Evolutionary conservation across 768 basidiomycete genomes (phyloP).

Genomic region (Hygrocybe punicea): DNA sequence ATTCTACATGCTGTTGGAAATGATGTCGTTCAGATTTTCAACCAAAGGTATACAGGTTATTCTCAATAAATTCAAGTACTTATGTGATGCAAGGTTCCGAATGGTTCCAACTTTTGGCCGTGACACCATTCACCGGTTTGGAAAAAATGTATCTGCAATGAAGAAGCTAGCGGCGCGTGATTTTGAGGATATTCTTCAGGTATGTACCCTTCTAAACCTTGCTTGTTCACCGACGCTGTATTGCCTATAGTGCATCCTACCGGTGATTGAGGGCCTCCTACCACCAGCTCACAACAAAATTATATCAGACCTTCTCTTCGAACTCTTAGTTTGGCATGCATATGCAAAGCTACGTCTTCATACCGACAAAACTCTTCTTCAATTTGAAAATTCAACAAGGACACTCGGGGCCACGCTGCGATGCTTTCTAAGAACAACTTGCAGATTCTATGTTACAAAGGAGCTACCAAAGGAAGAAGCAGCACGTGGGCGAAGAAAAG

Average conservation of each 20-base stretch:
- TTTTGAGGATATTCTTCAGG: conserved; percentile 34
- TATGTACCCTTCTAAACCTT: background rate
- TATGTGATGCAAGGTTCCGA: conserved; percentile 9
- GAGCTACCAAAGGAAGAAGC: conserved; percentile 40
- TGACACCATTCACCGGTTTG: conserved; percentile 22
- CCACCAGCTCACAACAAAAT: conserved; percentile 22
- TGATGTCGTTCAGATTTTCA: conserved; percentile 11
- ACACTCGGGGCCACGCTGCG: conserved; percentile 27
- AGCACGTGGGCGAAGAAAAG: conserved; percentile 23
- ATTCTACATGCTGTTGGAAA: conserved; percentile 14
- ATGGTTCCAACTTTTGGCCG: conserved; percentile 14
- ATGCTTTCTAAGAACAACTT: conserved; percentile 24
- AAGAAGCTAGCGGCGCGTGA: conserved; percentile 24
- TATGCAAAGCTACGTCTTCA: conserved; percentile 42
- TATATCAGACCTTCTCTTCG: conserved; percentile 34
- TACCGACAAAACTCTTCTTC: conserved; percentile 30
- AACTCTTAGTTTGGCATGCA: conserved; percentile 36
- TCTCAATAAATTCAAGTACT: background rate
- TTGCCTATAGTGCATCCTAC: conserved; percentile 32
- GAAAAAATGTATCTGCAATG: conserved; percentile 19
- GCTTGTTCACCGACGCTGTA: conserved; percentile 7
- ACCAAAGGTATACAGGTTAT: conserved; percentile 14
- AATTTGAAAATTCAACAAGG: conserved; percentile 21
- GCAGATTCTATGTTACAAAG: conserved; percentile 22
- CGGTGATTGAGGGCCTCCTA: conserved; percentile 37